phyloP scores from a whole-genome alignment of 176 grass and related monocot species.

The Carex littledalei region DNA sequence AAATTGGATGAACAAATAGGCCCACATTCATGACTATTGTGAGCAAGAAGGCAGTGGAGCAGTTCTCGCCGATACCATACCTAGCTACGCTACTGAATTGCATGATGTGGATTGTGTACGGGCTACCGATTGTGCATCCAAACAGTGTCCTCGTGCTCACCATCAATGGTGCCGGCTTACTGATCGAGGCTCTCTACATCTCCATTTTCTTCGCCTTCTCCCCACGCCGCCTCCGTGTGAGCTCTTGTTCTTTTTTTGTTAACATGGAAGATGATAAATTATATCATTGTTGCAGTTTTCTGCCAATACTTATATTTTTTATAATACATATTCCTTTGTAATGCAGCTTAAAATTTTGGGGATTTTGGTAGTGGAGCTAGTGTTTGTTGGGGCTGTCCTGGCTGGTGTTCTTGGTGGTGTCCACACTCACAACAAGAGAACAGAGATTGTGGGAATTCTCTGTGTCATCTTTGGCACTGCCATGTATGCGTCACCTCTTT shows the following conservation, averaged over 20 bases:
- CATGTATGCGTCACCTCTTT: constrained; percentile 68
- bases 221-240: constrained; percentile 34
- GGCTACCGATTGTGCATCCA: constrained; percentile 72
- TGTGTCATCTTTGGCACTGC: constrained; percentile 47
- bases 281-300: not conserved
- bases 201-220: constrained; percentile 52
- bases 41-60: constrained; percentile 49
- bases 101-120: constrained; percentile 77
- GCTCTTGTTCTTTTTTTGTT: not conserved
- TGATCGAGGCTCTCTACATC: constrained; percentile 56
- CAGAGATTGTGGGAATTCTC: constrained; percentile 56
- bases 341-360: constrained; percentile 43
- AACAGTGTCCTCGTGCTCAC: constrained; percentile 72
- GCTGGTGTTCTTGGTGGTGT: constrained; percentile 26
- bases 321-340: not conserved
- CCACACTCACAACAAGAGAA: constrained; percentile 40
- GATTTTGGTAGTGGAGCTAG: constrained; percentile 29
- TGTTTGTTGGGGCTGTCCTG: constrained; percentile 43
- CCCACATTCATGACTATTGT: constrained; percentile 51
- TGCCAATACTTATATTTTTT: not conserved
- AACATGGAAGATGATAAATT: constrained; percentile 14
- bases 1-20: constrained; percentile 30
- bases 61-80: constrained; percentile 69
- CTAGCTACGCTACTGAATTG: constrained; percentile 92
- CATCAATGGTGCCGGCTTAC: constrained; percentile 68